Base-by-base conservation (phyloP, 192 early-diverging fungal species). In the Backusella luteola region DNA sequence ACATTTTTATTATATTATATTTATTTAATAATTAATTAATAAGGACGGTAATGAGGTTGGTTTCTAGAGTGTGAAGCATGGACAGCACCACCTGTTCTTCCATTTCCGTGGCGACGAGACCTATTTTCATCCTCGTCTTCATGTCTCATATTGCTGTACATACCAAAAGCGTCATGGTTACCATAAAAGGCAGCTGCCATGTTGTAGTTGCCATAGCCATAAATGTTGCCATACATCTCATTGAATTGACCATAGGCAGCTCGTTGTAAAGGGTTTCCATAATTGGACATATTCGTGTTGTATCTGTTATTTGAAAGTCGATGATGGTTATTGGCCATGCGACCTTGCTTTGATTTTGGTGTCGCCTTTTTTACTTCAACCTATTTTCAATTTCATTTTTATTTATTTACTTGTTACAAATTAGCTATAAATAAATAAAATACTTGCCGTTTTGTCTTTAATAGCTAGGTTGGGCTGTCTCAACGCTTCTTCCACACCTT, bases 401-500 rank as follows among this genome's bases (percentile, higher is more conserved):
- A 12, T 36, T 49, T 23, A 32, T 35, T 36, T 17, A 32, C 35
- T 69, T 32, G 49, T 52, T 17, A 34, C 9, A 56, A 26, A 19
- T 26, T 21, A 4, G 17, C 4, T 23, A 8, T n/a, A 9, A 35
- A 68, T 26, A 66, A 17, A 7, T 56, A 21, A 21, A 19, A 14
- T 36, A 32, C 77, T 81, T 86, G 93, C 92, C 63, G 80, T 75
- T 79, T 94, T 95, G 46, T 90, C 93, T 66, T 93, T 87, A 38
- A 96, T 83, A 26, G 79, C 82, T 46, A 96, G 84, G 34, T 92
- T 90, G n/a, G 86, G 84, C 77, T 89, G 81, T 52, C 85, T 85
- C 53, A 96, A 83, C 11, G 93, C 94, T 34, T 88, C 89, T 19
- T 97, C 95, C 23, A 96, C 93, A 15, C 89, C 90, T 39, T 87